Conservation (phyloP, 495 filamentous ascomycete genomes). For the Monascus purpureus region DNA sequence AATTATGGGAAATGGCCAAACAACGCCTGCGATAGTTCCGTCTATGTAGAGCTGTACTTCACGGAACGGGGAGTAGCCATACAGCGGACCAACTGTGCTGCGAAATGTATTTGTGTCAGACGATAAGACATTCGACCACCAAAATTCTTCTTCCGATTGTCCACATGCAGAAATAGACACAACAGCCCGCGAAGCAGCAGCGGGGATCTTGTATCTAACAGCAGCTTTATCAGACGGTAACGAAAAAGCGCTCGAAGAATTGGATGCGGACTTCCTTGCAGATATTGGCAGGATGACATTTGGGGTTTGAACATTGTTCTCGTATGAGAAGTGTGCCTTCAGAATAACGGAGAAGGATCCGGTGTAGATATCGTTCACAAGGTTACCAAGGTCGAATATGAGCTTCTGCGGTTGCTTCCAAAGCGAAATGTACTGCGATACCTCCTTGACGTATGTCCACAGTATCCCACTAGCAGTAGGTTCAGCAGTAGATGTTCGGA, state of each 20-base stretch:
- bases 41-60: slow-evolving; percentile 76
- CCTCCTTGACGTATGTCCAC: slow-evolving; percentile 73
- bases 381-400: slow-evolving; percentile 74
- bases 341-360: slow-evolving; percentile 70
- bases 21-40: slow-evolving; percentile 58
- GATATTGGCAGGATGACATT: slow-evolving; percentile 67
- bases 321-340: slow-evolving; percentile 53
- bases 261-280: slow-evolving; percentile 33
- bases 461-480: slow-evolving; percentile 56
- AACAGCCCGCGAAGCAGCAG: slow-evolving; percentile 52
- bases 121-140: slow-evolving; percentile 72
- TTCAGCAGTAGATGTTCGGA: slow-evolving; percentile 77
- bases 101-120: slow-evolving; percentile 48
- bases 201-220: slow-evolving; percentile 40
- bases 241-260: slow-evolving; percentile 51
- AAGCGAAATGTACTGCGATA: slow-evolving; percentile 57
- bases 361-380: slow-evolving; percentile 63
- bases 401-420: slow-evolving; percentile 56
- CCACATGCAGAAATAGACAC: slow-evolving; percentile 67
- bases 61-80: slow-evolving; percentile 64
- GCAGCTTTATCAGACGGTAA: slow-evolving; percentile 53
- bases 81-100: slow-evolving; percentile 39
- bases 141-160: slow-evolving; percentile 73
- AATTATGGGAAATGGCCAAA: slow-evolving; percentile 76
- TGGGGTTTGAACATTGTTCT: slow-evolving; percentile 34